These are phyloP conservation scores for Calonectria leucothoes DNA, from an alignment of 2,329 filamentous ascomycete genomes.

Conservation along the genomic window DNA sequence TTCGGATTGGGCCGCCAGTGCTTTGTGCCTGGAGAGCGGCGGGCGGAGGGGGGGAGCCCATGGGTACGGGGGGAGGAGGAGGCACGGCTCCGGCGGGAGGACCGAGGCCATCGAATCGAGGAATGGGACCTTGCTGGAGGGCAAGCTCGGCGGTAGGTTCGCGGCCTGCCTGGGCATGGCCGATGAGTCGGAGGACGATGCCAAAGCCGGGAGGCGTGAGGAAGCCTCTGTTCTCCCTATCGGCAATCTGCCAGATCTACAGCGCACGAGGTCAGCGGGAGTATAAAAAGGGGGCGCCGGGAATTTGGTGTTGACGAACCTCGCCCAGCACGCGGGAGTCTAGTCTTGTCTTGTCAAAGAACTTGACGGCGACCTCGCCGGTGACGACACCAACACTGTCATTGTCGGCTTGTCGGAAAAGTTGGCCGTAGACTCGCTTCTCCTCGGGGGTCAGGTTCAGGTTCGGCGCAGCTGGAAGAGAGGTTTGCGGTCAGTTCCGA, in stretches of 20 bases:
- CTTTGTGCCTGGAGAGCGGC: conserved; percentile 66
- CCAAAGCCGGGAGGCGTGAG: conserved; percentile 94
- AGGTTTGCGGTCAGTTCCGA: conserved; percentile 26
- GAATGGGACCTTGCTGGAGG: conserved; percentile 86
- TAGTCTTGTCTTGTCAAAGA: conserved; percentile 96
- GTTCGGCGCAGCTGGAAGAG: conserved; percentile 66
- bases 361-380: conserved; percentile 94
- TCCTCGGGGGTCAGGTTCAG: conserved; percentile 91
- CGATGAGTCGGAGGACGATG: conserved; percentile 92
- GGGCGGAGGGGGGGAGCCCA: conserved; percentile 59
- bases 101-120: conserved; percentile 85
- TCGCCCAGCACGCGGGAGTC: conserved; percentile 88
- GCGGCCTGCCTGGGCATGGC: conserved; percentile 90
- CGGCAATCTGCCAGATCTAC: conserved; percentile 99
- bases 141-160: conserved; percentile 85
- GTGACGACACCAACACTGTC: conserved; percentile 94
- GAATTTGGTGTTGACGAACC: conserved; percentile 62
- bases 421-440: conserved; percentile 91
- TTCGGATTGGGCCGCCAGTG: conserved; percentile 79
- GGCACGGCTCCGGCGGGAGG: conserved; percentile 54
- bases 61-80: conserved; percentile 52
- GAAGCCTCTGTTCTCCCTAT: conserved; percentile 95
- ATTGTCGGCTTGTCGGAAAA: conserved; percentile 92
- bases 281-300: not conserved
- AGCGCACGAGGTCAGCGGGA: conserved; percentile 13